Evolutionary conservation across 192 early-diverging fungal genomes (phyloP).

Genomic region (Jimgerdemannia lactiflua): DNA sequence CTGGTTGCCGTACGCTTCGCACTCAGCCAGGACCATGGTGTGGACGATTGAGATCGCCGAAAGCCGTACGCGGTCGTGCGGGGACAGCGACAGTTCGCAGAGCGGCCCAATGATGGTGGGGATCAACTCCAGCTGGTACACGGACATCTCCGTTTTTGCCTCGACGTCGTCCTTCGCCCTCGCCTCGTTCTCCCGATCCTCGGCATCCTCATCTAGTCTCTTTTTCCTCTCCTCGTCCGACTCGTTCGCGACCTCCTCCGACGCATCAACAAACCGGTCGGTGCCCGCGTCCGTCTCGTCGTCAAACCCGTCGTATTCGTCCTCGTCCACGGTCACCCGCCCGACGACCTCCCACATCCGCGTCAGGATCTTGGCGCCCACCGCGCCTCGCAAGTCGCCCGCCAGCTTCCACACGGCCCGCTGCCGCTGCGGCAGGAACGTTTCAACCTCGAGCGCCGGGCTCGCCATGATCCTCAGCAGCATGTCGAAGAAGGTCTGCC

Average conservation of each 20-base stretch:
- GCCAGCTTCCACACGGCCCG: constrained; percentile 54
- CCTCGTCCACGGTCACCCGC: constrained; percentile 5
- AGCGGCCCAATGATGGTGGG: constrained; percentile 28
- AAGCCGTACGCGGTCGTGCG: constrained; percentile 33
- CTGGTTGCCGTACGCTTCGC: constrained; percentile 11
- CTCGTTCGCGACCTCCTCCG: not conserved
- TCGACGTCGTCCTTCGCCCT: constrained; percentile 4
- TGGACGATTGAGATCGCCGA: constrained; percentile 29
- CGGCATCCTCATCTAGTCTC: constrained; percentile 12
- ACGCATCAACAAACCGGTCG: constrained; percentile 9
- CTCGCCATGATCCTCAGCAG: constrained; percentile 54
- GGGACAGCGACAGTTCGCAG: constrained; percentile 31
- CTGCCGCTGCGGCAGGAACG: constrained; percentile 51
- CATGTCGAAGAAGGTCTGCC: constrained; percentile 19
- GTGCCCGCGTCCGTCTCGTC: constrained; percentile 1
- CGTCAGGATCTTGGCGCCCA: constrained; percentile 49
- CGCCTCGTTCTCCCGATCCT: not conserved
- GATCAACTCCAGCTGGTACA: constrained; percentile 6
- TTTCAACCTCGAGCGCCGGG: constrained; percentile 52
- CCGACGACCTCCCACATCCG: constrained; percentile 49
- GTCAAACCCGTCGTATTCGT: constrained; percentile 3
- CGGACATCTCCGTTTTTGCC: not conserved
- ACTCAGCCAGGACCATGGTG: constrained; percentile 1
- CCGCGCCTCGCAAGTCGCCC: constrained; percentile 55
- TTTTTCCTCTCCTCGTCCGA: constrained; percentile 1